A percentile compares a stretch with the other conserved stretches of the same genome.
Evolutionary conservation across 495 filamentous ascomycete species (phyloP).

Genomic region (Lophiostoma macrostomum): DNA sequence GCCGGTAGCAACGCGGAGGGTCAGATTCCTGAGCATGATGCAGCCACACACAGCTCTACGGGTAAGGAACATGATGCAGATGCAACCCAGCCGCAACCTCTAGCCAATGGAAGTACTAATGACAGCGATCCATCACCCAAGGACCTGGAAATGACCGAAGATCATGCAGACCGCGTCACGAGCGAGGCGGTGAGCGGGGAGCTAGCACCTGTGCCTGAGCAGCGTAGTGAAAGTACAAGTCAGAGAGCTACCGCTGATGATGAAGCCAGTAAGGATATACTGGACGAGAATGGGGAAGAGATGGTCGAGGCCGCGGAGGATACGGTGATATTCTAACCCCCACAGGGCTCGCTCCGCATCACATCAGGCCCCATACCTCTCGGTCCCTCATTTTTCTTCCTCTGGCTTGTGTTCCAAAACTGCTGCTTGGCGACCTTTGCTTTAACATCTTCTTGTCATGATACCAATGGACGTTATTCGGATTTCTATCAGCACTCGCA

Average conservation of each 20-base stretch:
- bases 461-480: no score
- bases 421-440: no score
- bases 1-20: not conserved
- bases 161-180: conserved; percentile 16
- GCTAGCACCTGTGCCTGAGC: not conserved
- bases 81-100: conserved; percentile 2
- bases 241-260: conserved; percentile 15
- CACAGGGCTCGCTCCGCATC: not conserved
- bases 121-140: conserved; percentile 12
- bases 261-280: conserved; percentile 26
- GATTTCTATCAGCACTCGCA: no score
- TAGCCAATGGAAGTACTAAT: conserved; percentile 28
- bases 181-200: conserved; percentile 24
- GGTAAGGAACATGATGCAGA: conserved; percentile 25
- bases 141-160: conserved; percentile 16
- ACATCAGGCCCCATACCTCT: no score
- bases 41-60: not conserved
- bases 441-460: no score
- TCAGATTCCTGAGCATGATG: not conserved
- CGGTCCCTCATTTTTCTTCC: no score
- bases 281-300: conserved; percentile 39
- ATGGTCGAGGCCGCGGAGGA: conserved; percentile 43
- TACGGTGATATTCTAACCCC: conserved; percentile 39
- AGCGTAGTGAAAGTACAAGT: conserved; percentile 4
- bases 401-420: no score